Evolutionary conservation across 371 early-diverging fungal species (phyloP).

Genomic region (Parasitella parasitica): DNA sequence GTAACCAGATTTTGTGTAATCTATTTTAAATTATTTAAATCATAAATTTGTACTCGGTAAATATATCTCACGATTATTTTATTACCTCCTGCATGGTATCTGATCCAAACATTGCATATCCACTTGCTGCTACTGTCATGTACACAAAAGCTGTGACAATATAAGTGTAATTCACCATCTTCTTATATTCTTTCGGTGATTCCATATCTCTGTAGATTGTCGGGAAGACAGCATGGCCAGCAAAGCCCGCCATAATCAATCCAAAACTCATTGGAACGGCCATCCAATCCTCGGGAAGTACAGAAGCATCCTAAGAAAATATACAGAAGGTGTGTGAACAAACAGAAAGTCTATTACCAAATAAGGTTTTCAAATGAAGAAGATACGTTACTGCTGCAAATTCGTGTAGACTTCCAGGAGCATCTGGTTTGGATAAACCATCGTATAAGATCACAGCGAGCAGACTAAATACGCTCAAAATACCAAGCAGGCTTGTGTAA

Average conservation of each 20-base stretch:
- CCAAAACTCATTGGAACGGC: constrained; percentile 40
- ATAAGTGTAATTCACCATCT: constrained; percentile 50
- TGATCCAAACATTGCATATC: constrained; percentile 81
- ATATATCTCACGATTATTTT: neutral
- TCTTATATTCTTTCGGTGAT: constrained; percentile 35
- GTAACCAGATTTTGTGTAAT: constrained; percentile 70
- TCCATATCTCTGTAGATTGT: constrained; percentile 53
- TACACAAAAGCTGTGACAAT: constrained; percentile 38
- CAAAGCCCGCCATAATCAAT: constrained; percentile 50
- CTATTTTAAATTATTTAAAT: constrained; percentile 20
- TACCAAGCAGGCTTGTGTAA: constrained; percentile 53
- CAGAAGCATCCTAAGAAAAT: constrained; percentile 33
- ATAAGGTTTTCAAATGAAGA: constrained; percentile 12
- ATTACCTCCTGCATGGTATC: constrained; percentile 60
- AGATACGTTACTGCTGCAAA: constrained; percentile 44
- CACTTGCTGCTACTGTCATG: constrained; percentile 45
- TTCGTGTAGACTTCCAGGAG: constrained; percentile 63
- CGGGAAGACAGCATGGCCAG: constrained; percentile 52
- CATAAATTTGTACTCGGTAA: neutral
- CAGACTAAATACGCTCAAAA: constrained; percentile 47
- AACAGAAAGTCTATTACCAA: neutral
- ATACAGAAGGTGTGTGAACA: neutral
- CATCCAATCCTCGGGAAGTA: constrained; percentile 36
- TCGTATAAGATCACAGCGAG: constrained; percentile 45
- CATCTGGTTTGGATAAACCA: constrained; percentile 45